phyloP scores from a whole-genome alignment of 176 grass and related monocot species.

The Guadua angustifolia region DNA sequence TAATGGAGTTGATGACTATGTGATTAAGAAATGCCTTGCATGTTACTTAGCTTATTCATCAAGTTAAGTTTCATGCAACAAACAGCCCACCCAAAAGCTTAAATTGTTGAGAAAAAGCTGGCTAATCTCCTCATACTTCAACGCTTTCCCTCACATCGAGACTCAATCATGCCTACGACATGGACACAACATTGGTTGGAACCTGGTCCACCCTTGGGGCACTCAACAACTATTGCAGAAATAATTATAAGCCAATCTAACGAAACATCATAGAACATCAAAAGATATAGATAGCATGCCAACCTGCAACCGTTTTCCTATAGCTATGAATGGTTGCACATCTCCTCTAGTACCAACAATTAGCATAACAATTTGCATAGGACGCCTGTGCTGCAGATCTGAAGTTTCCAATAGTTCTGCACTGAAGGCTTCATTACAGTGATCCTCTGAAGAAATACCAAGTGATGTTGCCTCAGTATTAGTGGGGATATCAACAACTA shows the following conservation, averaged over 20 bases:
- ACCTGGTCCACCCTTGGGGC: background rate
- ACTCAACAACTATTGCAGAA: background rate
- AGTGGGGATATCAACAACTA: conserved; percentile 70
- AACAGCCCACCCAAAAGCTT: background rate
- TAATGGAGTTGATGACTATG: background rate
- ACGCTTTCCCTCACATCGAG: background rate
- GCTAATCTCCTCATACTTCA: background rate
- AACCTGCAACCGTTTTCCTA: conserved; percentile 85
- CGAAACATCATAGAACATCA: background rate
- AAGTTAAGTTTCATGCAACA: background rate
- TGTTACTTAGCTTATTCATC: conserved; percentile 10
- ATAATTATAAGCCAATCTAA: background rate
- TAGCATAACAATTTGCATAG: conserved; percentile 81
- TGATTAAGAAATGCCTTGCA: background rate
- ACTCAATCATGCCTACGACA: background rate
- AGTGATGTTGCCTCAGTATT: conserved; percentile 55
- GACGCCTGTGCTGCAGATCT: conserved; percentile 55
- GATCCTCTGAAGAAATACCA: conserved; percentile 46
- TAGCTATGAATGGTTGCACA: conserved; percentile 88
- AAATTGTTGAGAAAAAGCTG: background rate
- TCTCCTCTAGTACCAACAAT: conserved; percentile 87
- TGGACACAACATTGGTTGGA: background rate
- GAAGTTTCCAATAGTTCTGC: conserved; percentile 42
- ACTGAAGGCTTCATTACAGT: conserved; percentile 36
- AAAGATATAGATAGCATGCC: conserved; percentile 13